phyloP scores from a whole-genome alignment of 2,329 filamentous ascomycete genomes.

The Diaporthe helianthi region DNA sequence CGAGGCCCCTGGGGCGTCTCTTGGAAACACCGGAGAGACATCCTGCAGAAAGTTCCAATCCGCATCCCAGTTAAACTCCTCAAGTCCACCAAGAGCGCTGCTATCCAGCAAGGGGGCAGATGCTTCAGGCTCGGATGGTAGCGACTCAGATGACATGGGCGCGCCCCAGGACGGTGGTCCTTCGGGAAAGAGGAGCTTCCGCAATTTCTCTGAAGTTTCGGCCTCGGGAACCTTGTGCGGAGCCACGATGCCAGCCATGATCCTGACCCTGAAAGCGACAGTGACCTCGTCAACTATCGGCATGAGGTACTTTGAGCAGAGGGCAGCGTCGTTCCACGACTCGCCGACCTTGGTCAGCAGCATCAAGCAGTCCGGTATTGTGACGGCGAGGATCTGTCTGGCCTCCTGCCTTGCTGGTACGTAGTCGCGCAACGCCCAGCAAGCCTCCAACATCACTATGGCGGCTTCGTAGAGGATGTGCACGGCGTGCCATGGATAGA shows the following conservation, averaged over 20 bases:
- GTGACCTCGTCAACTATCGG: slow-evolving; percentile 25
- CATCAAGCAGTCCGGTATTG: slow-evolving; percentile 22
- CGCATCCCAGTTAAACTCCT: slow-evolving; percentile 25
- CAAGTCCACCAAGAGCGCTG: neutral
- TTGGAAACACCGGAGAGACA: neutral
- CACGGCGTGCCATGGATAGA: slow-evolving; percentile 28
- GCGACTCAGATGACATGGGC: neutral
- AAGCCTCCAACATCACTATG: slow-evolving; percentile 28
- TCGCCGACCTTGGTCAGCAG: slow-evolving; percentile 21
- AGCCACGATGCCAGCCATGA: neutral
- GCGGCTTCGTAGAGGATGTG: slow-evolving; percentile 26
- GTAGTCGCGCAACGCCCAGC: slow-evolving; percentile 23
- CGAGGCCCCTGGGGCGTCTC: slow-evolving; percentile 4
- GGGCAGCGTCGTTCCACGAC: slow-evolving; percentile 20
- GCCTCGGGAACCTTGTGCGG: neutral
- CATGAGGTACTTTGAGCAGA: slow-evolving; percentile 12
- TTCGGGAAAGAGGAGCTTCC: slow-evolving; percentile 21
- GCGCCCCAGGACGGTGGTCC: slow-evolving; percentile 15
- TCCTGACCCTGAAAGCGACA: slow-evolving; percentile 17
- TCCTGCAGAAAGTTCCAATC: slow-evolving; percentile 29
- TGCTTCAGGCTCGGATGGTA: neutral
- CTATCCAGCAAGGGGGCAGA: neutral
- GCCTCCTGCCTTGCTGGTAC: slow-evolving; percentile 8
- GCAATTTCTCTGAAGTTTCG: slow-evolving; percentile 22
- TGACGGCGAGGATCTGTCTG: slow-evolving; percentile 18